Percentiles rank a stretch among this genome's conserved stretches.
These are phyloP conservation scores for Corrigiola litoralis DNA, from an alignment of 179 eudicot genomes.

Conservation along the genomic window DNA sequence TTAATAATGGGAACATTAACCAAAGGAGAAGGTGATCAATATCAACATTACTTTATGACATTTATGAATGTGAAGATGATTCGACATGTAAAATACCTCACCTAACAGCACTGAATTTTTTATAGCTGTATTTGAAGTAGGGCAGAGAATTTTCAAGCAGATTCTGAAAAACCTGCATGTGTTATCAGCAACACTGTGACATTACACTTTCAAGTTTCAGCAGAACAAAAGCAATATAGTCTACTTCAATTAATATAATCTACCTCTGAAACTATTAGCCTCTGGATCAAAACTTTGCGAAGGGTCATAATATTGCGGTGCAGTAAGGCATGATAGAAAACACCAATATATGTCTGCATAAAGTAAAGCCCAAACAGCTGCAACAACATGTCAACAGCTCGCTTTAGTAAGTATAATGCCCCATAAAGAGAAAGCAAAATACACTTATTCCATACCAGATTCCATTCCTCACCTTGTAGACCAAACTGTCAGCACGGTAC, in stretches of 20 bases:
- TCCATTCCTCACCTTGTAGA: conserved; percentile 66
- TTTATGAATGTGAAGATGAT: not conserved
- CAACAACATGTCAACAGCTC: conserved; percentile 15
- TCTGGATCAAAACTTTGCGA: conserved; percentile 81
- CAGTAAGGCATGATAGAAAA: conserved; percentile 82
- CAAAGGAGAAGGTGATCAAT: not conserved
- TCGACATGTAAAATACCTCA: conserved; percentile 24
- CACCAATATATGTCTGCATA: conserved; percentile 96
- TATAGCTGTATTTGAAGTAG: conserved; percentile 67
- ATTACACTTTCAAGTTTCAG: conserved; percentile 4
- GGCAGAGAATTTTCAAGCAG: conserved; percentile 76
- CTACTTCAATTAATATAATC: not conserved
- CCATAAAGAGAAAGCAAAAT: not conserved
- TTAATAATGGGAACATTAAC: conserved; percentile 20
- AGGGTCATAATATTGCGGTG: conserved; percentile 82
- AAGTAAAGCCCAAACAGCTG: conserved; percentile 93
- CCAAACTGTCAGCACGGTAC: conserved; percentile 73
- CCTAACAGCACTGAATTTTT: conserved; percentile 70
- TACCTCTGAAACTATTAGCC: conserved; percentile 85
- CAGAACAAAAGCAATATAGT: no score
- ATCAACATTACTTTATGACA: not conserved
- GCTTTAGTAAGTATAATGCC: not conserved
- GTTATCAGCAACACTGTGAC: not conserved
- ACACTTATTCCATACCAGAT: not conserved
- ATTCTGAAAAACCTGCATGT: conserved; percentile 72